These are phyloP conservation scores for Beta corolliflora DNA, from an alignment of 179 eudicot species.

Conservation along the genomic window DNA sequence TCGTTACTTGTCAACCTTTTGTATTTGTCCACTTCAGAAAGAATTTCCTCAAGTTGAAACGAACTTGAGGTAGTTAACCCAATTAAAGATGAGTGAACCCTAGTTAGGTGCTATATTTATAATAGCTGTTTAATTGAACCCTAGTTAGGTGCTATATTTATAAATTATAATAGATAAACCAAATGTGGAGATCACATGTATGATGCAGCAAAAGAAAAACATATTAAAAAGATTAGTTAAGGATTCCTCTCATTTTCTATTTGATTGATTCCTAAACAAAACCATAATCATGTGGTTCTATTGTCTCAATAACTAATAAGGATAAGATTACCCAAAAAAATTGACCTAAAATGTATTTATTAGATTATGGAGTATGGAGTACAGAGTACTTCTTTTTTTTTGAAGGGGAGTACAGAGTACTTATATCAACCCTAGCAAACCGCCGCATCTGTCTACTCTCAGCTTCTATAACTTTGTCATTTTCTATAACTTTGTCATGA, in stretches of 20 bases:
- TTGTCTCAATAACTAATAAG: not conserved
- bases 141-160: not conserved
- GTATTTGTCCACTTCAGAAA: too few relatives aligned
- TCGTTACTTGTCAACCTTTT: too few relatives aligned
- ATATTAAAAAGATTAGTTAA: not conserved
- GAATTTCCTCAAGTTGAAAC: too few relatives aligned
- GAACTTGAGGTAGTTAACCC: not conserved
- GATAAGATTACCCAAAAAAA: not conserved
- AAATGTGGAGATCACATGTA: not conserved
- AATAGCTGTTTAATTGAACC: not conserved
- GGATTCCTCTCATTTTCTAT: not conserved
- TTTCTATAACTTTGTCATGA: too few relatives aligned
- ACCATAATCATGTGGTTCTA: slow-evolving; percentile 15
- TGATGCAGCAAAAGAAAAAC: not conserved
- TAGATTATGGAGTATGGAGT: not conserved
- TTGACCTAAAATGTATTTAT: not conserved
- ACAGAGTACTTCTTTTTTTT: too few relatives aligned
- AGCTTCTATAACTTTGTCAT: not conserved
- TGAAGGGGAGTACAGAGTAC: too few relatives aligned
- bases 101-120: too few relatives aligned
- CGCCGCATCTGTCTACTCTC: slow-evolving; percentile 20
- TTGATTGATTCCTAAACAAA: slow-evolving; percentile 3
- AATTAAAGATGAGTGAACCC: not conserved
- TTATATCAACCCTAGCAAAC: slow-evolving; percentile 3
- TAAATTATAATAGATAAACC: not conserved